A percentile compares a stretch with the other conserved stretches of the same genome.
phyloP scores from a whole-genome alignment of 2,329 filamentous ascomycete genomes.

The Botrytis byssoidea region DNA sequence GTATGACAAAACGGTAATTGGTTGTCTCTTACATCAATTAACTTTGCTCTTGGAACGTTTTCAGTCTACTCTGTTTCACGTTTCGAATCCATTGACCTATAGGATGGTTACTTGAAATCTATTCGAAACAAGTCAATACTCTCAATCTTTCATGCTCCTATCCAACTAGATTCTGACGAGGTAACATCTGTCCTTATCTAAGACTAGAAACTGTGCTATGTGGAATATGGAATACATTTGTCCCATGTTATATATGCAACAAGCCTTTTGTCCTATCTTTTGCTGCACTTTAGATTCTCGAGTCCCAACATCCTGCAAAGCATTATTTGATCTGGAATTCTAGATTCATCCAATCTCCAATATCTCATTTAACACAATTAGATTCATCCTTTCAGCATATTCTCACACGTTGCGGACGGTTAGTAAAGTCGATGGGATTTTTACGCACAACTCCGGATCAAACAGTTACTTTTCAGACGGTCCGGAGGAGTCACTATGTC shows the following conservation, averaged over 20 bases:
- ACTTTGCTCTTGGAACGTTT: background rate
- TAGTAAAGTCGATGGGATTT: background rate
- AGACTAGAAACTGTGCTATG: background rate
- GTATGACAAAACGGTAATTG: background rate
- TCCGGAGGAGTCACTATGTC: background rate
- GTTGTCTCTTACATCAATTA: background rate
- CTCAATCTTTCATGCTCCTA: background rate
- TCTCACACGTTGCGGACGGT: background rate
- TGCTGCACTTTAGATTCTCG: slow-evolving; percentile 2
- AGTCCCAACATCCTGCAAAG: slow-evolving; percentile 4
- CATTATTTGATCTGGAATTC: background rate
- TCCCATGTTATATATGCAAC: background rate
- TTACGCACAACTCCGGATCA: background rate
- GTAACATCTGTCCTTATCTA: background rate
- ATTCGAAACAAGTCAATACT: background rate
- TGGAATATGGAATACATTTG: background rate
- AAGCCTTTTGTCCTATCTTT: slow-evolving; percentile 1
- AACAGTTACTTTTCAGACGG: background rate
- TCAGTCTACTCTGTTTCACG: background rate
- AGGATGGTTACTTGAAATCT: background rate
- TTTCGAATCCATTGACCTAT: background rate
- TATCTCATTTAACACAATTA: background rate
- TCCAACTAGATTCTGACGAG: background rate
- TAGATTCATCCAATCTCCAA: background rate
- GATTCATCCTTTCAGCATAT: background rate